Conservation (phyloP, 768 basidiomycete genomes). For the Termitomyces heimii region DNA sequence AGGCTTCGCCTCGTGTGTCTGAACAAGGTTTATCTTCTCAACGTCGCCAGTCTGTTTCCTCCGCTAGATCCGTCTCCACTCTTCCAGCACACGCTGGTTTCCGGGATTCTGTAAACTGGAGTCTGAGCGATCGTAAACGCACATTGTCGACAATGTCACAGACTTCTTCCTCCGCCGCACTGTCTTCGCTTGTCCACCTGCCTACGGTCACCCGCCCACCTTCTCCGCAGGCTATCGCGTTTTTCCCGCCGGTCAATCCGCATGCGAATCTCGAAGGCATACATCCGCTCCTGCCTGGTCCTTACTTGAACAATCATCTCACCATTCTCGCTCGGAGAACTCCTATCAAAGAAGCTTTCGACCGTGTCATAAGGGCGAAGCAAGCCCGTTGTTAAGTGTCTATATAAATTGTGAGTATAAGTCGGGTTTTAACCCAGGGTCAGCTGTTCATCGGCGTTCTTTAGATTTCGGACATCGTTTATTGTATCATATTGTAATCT, state of each 20-base stretch:
- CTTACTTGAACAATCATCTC: slow-evolving; percentile 66
- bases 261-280: slow-evolving; percentile 50
- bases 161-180: slow-evolving; percentile 48
- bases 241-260: slow-evolving; percentile 62
- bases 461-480: neutral
- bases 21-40: slow-evolving; percentile 25
- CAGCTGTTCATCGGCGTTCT: neutral
- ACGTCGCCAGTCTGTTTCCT: slow-evolving; percentile 44
- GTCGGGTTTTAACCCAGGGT: neutral
- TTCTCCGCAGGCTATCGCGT: slow-evolving; percentile 44
- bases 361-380: slow-evolving; percentile 59
- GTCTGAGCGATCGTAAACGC: slow-evolving; percentile 38
- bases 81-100: slow-evolving; percentile 38
- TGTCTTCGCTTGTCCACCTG: slow-evolving; percentile 51
- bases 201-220: slow-evolving; percentile 41
- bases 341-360: slow-evolving; percentile 66
- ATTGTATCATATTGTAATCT: slow-evolving; percentile 4
- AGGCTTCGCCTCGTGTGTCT: slow-evolving; percentile 20
- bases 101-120: slow-evolving; percentile 21
- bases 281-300: slow-evolving; percentile 67
- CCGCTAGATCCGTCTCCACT: slow-evolving; percentile 53
- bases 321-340: slow-evolving; percentile 59
- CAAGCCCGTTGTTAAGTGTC: slow-evolving; percentile 16
- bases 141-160: slow-evolving; percentile 54
- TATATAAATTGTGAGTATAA: neutral